A percentile compares a stretch with the other conserved stretches of the same genome.
These are phyloP conservation scores for Edaphochlamys debaryana DNA, from an alignment of 139 green algal species.

Conservation along the genomic window DNA sequence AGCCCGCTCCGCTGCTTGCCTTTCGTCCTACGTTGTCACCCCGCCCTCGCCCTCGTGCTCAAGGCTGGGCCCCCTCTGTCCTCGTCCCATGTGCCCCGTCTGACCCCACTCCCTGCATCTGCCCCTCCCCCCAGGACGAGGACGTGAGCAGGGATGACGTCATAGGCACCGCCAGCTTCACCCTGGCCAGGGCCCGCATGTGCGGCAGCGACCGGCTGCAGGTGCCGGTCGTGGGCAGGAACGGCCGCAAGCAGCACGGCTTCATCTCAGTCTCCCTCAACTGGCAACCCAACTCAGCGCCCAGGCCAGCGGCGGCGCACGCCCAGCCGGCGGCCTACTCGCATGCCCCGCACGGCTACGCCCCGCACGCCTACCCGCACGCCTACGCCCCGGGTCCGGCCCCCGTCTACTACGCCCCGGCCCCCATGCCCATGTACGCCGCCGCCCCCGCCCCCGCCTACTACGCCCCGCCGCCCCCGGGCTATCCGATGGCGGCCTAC, in stretches of 20 bases:
- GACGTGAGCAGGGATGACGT: slow-evolving; percentile 10
- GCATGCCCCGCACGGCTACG: not conserved
- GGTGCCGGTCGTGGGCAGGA: not conserved
- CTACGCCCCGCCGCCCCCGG: not conserved
- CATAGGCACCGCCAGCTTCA: slow-evolving; percentile 27
- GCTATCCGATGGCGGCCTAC: not conserved
- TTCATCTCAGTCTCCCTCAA: slow-evolving; percentile 26
- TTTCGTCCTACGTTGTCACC: too few species aligned
- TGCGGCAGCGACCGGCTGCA: not conserved
- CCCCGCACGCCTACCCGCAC: too few species aligned
- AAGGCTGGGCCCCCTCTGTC: too few species aligned
- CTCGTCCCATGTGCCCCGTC: too few species aligned
- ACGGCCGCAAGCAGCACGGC: slow-evolving; percentile 28
- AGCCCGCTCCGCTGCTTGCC: too few species aligned
- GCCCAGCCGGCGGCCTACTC: not conserved
- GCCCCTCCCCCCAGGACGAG: not conserved
- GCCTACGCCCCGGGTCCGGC: not conserved
- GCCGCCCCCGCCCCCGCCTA: not conserved
- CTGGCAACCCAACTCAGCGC: not conserved
- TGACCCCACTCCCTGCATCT: not conserved
- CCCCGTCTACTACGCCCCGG: not conserved
- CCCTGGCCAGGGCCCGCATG: not conserved
- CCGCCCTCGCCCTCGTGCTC: too few species aligned
- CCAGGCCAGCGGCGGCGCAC: not conserved
- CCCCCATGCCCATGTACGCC: not conserved